Conservation (phyloP, 805 yeast genomes). For the Ogataea paraovalis region DNA sequence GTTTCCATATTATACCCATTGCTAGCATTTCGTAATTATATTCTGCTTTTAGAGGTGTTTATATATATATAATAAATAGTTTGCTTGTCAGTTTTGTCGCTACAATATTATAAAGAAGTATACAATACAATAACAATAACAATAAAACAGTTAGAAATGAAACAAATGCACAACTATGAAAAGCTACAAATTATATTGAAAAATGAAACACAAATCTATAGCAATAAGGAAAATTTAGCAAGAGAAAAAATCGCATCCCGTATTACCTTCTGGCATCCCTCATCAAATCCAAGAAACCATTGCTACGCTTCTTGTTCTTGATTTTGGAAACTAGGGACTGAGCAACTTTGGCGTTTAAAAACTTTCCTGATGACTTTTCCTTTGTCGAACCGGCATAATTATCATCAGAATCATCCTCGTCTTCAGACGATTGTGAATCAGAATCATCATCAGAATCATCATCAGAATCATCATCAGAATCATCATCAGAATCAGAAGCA, state of each 20-base stretch:
- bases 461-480: conserved; percentile 26
- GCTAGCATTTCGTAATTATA: no score
- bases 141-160: no score
- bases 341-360: conserved; percentile 43
- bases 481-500: conserved; percentile 24
- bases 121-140: no score
- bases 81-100: no score
- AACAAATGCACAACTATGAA: no score
- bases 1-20: no score
- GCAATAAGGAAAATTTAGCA: neutral
- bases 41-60: no score
- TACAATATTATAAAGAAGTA: no score
- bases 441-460: conserved; percentile 25
- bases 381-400: conserved; percentile 20
- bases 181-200: no score
- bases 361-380: conserved; percentile 18
- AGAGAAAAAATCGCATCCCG: neutral
- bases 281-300: conserved; percentile 46
- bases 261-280: conserved; percentile 41
- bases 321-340: conserved; percentile 36
- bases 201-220: no score
- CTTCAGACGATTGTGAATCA: no score
- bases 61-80: no score
- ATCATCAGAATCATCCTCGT: conserved; percentile 23
- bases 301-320: conserved; percentile 32